phyloP scores from a whole-genome alignment of 192 early-diverging fungal species.

The Umbelopsis vinacea region DNA sequence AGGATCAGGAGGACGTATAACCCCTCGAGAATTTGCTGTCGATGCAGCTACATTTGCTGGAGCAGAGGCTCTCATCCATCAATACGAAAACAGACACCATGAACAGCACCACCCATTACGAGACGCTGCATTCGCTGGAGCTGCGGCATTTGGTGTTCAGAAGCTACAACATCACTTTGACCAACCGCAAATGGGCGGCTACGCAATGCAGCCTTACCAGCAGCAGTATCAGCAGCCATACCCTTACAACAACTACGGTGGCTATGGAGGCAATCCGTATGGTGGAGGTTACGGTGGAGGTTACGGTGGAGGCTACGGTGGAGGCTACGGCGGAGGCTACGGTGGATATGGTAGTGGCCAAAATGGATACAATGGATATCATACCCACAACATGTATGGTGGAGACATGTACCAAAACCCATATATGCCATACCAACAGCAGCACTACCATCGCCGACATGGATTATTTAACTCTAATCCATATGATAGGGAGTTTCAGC shows the following conservation, averaged over 20 bases:
- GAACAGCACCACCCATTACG: slow-evolving; percentile 5
- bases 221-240: neutral
- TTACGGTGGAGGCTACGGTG: neutral
- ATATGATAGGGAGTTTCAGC: neutral
- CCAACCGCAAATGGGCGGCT: neutral
- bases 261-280: too few species aligned
- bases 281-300: too few species aligned
- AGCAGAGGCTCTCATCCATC: slow-evolving; percentile 17
- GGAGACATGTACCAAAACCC: slow-evolving; percentile 18
- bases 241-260: neutral
- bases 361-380: slow-evolving; percentile 12
- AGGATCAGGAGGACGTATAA: neutral
- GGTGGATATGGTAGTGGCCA: neutral
- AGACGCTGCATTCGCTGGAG: slow-evolving; percentile 14
- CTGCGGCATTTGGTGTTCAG: slow-evolving; percentile 21
- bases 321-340: too few species aligned
- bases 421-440: slow-evolving; percentile 8
- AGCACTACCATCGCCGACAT: slow-evolving; percentile 15
- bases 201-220: neutral
- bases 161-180: slow-evolving; percentile 4
- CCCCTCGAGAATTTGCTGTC: slow-evolving; percentile 8
- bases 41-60: slow-evolving; percentile 29
- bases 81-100: slow-evolving; percentile 23
- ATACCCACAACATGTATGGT: slow-evolving; percentile 17
- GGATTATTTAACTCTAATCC: neutral